Percentiles rank a stretch among this genome's conserved stretches.
These are phyloP conservation scores for Chlorella sp. DNA, from an alignment of 139 green algal species.

Conservation along the genomic window DNA sequence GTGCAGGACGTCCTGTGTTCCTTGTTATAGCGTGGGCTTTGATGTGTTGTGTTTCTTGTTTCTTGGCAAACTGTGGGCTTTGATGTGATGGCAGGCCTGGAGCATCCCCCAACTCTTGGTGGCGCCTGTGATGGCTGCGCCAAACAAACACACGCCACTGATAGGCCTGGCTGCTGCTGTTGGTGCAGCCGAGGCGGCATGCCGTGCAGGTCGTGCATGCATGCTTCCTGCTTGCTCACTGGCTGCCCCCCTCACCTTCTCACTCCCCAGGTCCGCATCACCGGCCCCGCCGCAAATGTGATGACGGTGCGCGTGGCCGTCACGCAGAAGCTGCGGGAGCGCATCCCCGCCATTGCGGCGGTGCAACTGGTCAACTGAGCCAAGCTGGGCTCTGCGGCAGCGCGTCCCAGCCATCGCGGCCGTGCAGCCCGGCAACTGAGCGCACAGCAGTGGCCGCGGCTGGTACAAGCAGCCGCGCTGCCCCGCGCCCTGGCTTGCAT, in stretches of 20 bases:
- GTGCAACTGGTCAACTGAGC: conserved; percentile 90
- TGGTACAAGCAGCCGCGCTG: too few relatives aligned
- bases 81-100: background rate
- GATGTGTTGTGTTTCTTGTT: background rate
- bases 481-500: too few relatives aligned
- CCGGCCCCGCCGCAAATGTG: conserved; percentile 84
- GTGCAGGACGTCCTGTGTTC: background rate
- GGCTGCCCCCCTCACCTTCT: background rate
- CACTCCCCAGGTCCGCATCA: conserved; percentile 21
- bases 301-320: conserved; percentile 99
- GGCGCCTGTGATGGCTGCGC: too few relatives aligned
- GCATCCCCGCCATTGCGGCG: conserved; percentile 95
- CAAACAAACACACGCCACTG: too few relatives aligned
- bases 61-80: background rate
- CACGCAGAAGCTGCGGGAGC: conserved; percentile 98
- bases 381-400: conserved; percentile 92
- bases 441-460: too few relatives aligned
- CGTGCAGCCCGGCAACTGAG: conserved; percentile 90
- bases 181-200: background rate
- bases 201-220: background rate
- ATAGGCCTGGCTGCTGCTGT: too few relatives aligned
- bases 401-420: conserved; percentile 96
- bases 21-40: background rate
- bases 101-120: background rate
- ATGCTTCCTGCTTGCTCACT: background rate